Base-by-base conservation (phyloP, 805 yeast genomes). In the Blastobotrys terrestris region DNA sequence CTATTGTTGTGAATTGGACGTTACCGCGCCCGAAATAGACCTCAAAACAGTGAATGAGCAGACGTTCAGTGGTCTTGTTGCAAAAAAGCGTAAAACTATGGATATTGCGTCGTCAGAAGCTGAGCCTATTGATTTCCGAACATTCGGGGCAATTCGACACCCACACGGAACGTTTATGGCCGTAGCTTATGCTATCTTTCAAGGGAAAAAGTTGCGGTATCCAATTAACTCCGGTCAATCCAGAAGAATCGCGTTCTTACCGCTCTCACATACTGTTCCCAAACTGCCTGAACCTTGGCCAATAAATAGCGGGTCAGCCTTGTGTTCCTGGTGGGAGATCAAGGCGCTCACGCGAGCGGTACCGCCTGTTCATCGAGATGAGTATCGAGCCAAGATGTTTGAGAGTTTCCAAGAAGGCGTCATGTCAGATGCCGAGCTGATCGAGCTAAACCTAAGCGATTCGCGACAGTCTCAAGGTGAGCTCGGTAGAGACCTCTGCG, bases 181-280 rank as follows among this genome's bases (percentile, higher is more conserved):
- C 1, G 15, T 60, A 5, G 52, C 53, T 7, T 59, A 60, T 44
- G 48, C 56, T 1, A 13, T 58, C 3, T 41, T 26, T 21, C 60
- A 56, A 7, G 55, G 44, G n/a, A 49, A 54, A 3, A 48, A 42
- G 44, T 50, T 59, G 39, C 49, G 62, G 31, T 60, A 53, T 49
- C 62, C 63, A 2, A 52, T 60, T 6, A 21, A 39, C 13, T 60
- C 63, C 2, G 58, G 56, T 48, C 55, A 49, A 42, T 44, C 50
- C 3, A 49, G 50, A 19, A 39, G 62, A 18, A 31, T 60, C 4
- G 53, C 55, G 8, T 59, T 60, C 44, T 11, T 56, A 3, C 57
- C 59, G 1, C 21, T 55, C 31, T 31, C 31, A 11, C 48, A 40
- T 21, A 26, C 26, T 3, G 7, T 13, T 18, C 44, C 26, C 4